Evolutionary conservation across 257 asterid genomes (phyloP), one percentile per base, ranked within the genome.

Genomic region (Nicotiana paniculata): DNA sequence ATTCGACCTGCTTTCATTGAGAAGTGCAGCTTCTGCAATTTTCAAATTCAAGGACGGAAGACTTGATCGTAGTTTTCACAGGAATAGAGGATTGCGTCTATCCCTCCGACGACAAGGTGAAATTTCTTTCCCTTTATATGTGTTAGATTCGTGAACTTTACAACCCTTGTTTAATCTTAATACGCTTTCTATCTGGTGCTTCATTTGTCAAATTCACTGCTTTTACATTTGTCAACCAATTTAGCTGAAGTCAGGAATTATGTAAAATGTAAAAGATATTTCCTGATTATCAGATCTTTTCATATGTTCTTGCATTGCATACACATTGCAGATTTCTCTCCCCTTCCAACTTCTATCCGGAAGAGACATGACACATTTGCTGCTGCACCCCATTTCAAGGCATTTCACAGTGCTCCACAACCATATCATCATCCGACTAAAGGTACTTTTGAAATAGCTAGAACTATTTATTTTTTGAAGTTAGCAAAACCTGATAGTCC

Each of bases 1-100:
- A 43, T 78, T 91, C 81, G 81, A 82, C 84, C 81, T 90, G 35
- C 86, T 86, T 70, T 83, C 90, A 35, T 33, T 85, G 39, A 88
- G 87, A 75, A 51, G 5, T 55, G 82, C 88, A 85, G 86, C 90
- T 78, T 88, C 93, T 28, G 64, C 82, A 82, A 28, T 89, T 80
- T 87, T 83, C 58, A 87, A 70, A 48, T 84, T 65, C 84, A 87
- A 87, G 80, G 81, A 37, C 12, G 77, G 82, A 86, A 59, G 79
- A 55, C 55, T 54, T 65, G 81, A 85, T 63, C 83, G 65, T 39
- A 72, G 74, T 48, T 77, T 84, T 62, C 72, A 77, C 13, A 81
- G 65, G 58, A 81, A 79, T 26, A 67, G 66, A 66, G 55, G 46
- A 59, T 75, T 66, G 6, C 87, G 57, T 18, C 43, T 81, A 81